Evolutionary conservation across 2,329 filamentous ascomycete genomes (phyloP), one percentile per base, ranked within the genome.

Genomic region (Paecilomyces sp.): DNA sequence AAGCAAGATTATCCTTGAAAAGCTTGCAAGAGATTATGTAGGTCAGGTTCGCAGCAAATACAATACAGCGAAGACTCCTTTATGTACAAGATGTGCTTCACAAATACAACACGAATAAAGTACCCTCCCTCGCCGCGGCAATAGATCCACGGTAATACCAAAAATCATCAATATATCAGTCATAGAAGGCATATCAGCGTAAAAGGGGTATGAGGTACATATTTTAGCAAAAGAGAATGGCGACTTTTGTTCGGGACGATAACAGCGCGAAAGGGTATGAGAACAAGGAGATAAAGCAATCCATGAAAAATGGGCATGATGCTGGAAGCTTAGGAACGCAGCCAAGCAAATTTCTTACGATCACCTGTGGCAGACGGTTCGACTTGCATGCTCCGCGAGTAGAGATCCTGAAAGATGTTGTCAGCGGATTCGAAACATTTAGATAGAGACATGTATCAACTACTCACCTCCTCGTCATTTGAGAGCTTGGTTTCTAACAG

Each of bases 391-490:
- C 83, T 86, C 63, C 83, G 82, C 54, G 82, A 80, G 70, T 84
- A 86, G 36, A 86, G 76, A 60, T 84, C 83, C 84, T 86, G 62
- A 33, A 56, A 13, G 30, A 28, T 56, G 22, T 54, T 30, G 56
- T 63, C 53, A 64, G 59, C 33, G 22, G 53, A 36, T n/a, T 9
- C n/a, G 15, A 47, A 9, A 18, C 9, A 47, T 18, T 47, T n/a
- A 4, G 5, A n/a, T 18, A 22, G 36, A 8, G n/a, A 11, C 41
- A 18, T 47, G 24, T 18, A 18, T 2, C 54, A 9, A 25, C 6
- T 22, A 78, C 88, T 78, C 76, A 96, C 92, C 79, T 97, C 93
- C 67, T 96, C 91, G 76, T 96, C 92, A 58, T 87, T 88, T 53
- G 86, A 82, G 77, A 97, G 88, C 68, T 87, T 86, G 65, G 90